Base-by-base conservation (phyloP, 2,329 filamentous ascomycete species). In the Penicillium sp. region DNA sequence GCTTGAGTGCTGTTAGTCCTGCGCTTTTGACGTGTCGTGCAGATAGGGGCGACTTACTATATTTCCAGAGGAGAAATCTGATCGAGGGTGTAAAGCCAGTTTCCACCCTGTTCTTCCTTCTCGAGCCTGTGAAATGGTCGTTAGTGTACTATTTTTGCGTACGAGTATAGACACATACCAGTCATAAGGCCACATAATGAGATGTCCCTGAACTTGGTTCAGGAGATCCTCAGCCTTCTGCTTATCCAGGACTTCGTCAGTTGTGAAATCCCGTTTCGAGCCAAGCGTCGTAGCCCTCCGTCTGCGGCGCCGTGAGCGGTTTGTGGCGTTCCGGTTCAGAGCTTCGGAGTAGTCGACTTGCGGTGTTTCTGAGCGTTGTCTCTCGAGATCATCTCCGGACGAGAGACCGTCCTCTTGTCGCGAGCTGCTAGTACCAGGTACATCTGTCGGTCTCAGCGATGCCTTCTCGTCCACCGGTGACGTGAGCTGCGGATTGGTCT, bases 81-180 rank as follows among this genome's bases (percentile, higher is more conserved):
- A 77, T 99, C 95, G 60, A 98, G 92, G 73, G 94, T 92, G 79
- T 97, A 98, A 65, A 97, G 86, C 95, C 95, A 99, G 74, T 97
- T 96, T 60, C 93, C 92, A 67, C 92, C 93, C 72, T 89, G 88
- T 81, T 98, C 95, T 79, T 98, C 95, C 60, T 90, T 91, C 70
- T 91, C 86, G 58, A 97, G 86, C 93, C 84, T 85, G 55, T 21
- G 21, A 13, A 30, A 31, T 41, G 55, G 19, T 41, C 13, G 62
- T 68, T 31, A 71, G 64, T 60, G 67, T 15, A 30, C 30, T 29
- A 19, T 30, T 17, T 41, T 52, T 26, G 23, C 47, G 19, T 53
- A 5, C 48, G 19, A 54, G 48, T 4, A 47, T 29, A n/a, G 41
- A 23, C 19, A 64, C 81, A 68, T 75, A 86, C 87, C 96, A 99